Percentiles rank a stretch among this genome's conserved stretches.
phyloP scores from a whole-genome alignment of 768 basidiomycete species.

The Cytidiella melzeri region DNA sequence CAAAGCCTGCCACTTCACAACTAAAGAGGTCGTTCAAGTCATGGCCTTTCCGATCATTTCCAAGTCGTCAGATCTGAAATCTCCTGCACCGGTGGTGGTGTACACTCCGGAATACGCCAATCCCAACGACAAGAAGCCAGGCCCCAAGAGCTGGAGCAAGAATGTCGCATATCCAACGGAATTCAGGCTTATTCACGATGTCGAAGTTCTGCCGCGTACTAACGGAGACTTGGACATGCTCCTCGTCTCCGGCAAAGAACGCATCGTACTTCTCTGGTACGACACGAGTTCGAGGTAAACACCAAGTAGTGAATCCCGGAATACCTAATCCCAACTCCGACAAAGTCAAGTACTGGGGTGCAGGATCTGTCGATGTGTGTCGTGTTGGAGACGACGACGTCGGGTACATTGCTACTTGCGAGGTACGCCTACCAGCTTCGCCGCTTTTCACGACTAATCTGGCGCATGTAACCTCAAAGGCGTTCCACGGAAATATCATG shows the following conservation, averaged over 20 bases:
- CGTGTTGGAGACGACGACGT: constrained; percentile 14
- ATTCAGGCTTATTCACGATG: constrained; percentile 19
- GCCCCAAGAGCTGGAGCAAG: too few relatives aligned
- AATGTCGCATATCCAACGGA: too few relatives aligned
- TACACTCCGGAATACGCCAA: constrained; percentile 14
- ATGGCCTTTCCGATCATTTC: constrained; percentile 13
- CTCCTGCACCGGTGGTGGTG: constrained; percentile 16
- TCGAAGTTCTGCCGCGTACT: constrained; percentile 1
- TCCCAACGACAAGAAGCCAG: too few relatives aligned
- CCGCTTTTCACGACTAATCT: too few relatives aligned
- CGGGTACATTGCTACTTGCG: constrained; percentile 18
- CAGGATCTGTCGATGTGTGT: constrained; percentile 14
- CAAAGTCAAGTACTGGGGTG: constrained; percentile 10
- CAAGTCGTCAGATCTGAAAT: constrained; percentile 12
- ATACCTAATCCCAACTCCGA: constrained; percentile 1
- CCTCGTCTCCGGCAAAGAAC: constrained; percentile 16
- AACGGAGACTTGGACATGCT: constrained; percentile 11
- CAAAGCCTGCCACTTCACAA: constrained; percentile 16
- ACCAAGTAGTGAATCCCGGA: constrained; percentile 10
- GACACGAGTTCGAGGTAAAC: constrained; percentile 8
- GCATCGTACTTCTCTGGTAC: constrained; percentile 14
- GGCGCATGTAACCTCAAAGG: too few relatives aligned
- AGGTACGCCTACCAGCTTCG: constrained; percentile 10
- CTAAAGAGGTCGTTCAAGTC: constrained; percentile 9
- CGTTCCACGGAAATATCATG: constrained; percentile 18